Evolutionary conservation across 345 rosid genomes (phyloP).

Genomic region (Arabis alpina): DNA sequence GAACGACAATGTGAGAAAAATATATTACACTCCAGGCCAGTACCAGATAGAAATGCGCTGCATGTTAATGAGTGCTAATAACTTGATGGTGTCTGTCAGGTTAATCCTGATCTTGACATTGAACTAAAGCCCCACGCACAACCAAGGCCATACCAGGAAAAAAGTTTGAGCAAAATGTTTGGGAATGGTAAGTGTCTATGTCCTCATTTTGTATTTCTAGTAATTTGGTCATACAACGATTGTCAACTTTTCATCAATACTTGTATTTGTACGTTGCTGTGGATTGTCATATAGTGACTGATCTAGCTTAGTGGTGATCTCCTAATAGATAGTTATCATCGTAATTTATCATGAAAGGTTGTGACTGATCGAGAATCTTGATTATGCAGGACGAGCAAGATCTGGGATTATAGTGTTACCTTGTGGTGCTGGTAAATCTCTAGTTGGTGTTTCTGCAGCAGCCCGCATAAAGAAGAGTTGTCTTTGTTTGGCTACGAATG

Average conservation of each 20-base stretch:
- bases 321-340: background rate
- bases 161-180: constrained; percentile 99
- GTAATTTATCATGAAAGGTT: constrained; percentile 12
- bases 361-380: constrained; percentile 30
- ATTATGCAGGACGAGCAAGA: constrained; percentile 83
- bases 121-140: constrained; percentile 95
- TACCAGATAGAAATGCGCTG: constrained; percentile 10
- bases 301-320: background rate
- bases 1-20: constrained; percentile 77
- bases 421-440: constrained; percentile 98
- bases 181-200: constrained; percentile 69
- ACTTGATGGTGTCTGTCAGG: constrained; percentile 49
- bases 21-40: background rate
- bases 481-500: constrained; percentile 97
- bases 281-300: background rate
- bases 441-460: constrained; percentile 98
- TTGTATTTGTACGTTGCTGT: background rate
- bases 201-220: background rate
- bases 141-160: constrained; percentile 97
- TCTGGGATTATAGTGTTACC: constrained; percentile 97
- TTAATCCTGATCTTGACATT: constrained; percentile 90
- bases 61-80: constrained; percentile 23
- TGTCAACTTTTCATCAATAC: background rate
- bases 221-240: background rate
- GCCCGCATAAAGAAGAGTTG: constrained; percentile 90